These are phyloP conservation scores for Diaporthe eres DNA, from an alignment of 2,329 filamentous ascomycete genomes.

Conservation along the genomic window DNA sequence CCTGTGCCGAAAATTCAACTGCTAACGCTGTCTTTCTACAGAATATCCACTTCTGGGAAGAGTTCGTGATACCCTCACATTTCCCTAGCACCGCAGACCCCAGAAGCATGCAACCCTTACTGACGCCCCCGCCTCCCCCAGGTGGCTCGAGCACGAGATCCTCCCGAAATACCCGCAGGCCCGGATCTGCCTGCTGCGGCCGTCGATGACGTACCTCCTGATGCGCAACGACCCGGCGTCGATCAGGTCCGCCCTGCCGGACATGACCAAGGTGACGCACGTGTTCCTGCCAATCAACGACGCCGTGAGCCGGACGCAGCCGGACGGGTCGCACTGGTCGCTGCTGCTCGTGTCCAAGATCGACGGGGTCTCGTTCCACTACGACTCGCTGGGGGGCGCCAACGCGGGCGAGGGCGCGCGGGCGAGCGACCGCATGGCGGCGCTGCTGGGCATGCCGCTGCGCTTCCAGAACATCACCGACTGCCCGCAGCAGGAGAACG, in stretches of 20 bases:
- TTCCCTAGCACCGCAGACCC: neutral
- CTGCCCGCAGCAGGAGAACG: slow-evolving; percentile 91
- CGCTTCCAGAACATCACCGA: slow-evolving; percentile 87
- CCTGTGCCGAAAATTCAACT: neutral
- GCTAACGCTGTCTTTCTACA: slow-evolving; percentile 55
- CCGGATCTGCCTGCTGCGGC: slow-evolving; percentile 90
- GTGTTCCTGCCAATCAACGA: slow-evolving; percentile 98
- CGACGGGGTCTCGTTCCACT: slow-evolving; percentile 95
- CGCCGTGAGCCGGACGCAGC: slow-evolving; percentile 78
- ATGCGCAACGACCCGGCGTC: slow-evolving; percentile 75
- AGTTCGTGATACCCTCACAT: slow-evolving; percentile 67
- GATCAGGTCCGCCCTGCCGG: slow-evolving; percentile 79
- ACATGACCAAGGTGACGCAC: slow-evolving; percentile 86
- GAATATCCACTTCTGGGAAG: slow-evolving; percentile 99
- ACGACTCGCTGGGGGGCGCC: slow-evolving; percentile 85
- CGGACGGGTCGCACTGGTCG: slow-evolving; percentile 97
- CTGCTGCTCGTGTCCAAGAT: slow-evolving; percentile 89
- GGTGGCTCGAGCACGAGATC: slow-evolving; percentile 91
- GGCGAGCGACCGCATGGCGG: slow-evolving; percentile 77
- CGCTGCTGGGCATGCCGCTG: slow-evolving; percentile 76
- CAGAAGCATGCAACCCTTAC: slow-evolving; percentile 35
- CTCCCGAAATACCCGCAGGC: slow-evolving; percentile 85
- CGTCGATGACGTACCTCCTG: slow-evolving; percentile 92
- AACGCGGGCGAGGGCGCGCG: slow-evolving; percentile 82
- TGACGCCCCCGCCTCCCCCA: slow-evolving; percentile 46